Base-by-base conservation (phyloP, 2,329 filamentous ascomycete genomes). In the Curvularia lunata region DNA sequence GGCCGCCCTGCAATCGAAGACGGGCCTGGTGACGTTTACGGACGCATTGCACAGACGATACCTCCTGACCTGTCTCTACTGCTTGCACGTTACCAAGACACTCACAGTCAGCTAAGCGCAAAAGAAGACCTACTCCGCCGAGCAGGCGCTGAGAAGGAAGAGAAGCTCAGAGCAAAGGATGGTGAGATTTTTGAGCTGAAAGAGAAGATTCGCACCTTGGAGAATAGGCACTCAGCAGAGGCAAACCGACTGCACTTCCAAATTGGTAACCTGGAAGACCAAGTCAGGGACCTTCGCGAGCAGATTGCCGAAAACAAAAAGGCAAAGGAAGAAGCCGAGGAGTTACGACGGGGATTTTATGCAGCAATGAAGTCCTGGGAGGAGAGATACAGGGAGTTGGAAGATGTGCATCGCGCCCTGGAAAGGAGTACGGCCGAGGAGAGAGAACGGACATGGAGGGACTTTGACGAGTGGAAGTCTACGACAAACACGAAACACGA, bases 141-240 rank as follows among this genome's bases (percentile, higher is more conserved):
- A 56, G 75, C 81, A 19, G 77, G 81, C 57, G 73, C 72, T 41
- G 81, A 84, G 57, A 81, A 85, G 59, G 78, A 82, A 48, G 81
- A 84, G 58, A 79, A 78, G 28, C 67, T 85, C 34, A 80, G 81
- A 70, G 78, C 78, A 51, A 85, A 85, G 65, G 82, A 85, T 47
- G 68, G 73, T 48, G 82, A 85, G 61, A 83, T 86, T 53, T 79
- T 81, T 59, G 77, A 79, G 13, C 64, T 85, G 59, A 82, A 82
- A 54, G 77, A 79, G 23, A 82, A 83, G 64, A 77, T 85, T 66
- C 77, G 79, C 43, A 80, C 78, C 45, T 75, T 82, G 18, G 79
- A 81, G 46, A 79, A 79, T 51, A 81, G 83, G 56, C 81, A 81
- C 58, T 80, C 81, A 0, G 77, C 79, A 45, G 83, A 86, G 62